Conservation (phyloP, 2,329 filamentous ascomycete genomes). For the Cladosporium halotolerans region DNA sequence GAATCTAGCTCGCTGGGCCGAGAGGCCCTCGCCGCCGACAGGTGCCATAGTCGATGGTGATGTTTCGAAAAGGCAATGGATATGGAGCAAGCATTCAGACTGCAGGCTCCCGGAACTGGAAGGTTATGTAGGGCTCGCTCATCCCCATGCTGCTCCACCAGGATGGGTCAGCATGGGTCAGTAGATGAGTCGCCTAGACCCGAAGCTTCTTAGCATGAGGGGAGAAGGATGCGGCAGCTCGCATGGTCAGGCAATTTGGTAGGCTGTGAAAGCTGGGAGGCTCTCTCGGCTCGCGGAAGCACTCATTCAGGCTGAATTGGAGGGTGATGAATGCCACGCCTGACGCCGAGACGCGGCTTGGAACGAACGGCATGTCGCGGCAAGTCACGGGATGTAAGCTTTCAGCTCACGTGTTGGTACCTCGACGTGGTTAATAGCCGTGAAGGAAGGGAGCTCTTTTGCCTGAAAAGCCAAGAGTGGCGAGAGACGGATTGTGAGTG, state of each 20-base stretch:
- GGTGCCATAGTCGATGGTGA: conserved; percentile 1
- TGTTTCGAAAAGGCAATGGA: background rate
- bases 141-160: background rate
- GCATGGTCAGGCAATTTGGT: conserved; percentile 5
- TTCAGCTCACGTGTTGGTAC: background rate
- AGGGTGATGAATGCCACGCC: background rate
- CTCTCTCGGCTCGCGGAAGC: background rate
- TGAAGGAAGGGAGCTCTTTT: too few species aligned
- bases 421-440: too few species aligned
- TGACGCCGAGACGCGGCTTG: background rate
- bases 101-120: background rate
- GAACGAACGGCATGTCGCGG: background rate
- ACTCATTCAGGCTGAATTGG: conserved; percentile 8
- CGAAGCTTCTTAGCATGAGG: conserved; percentile 10
- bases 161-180: conserved; percentile 3
- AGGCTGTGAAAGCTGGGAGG: background rate
- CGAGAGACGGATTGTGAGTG: too few species aligned
- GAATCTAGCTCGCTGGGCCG: conserved; percentile 18
- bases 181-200: conserved; percentile 6
- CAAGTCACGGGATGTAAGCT: background rate
- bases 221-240: background rate
- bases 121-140: conserved; percentile 5
- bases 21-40: conserved; percentile 13
- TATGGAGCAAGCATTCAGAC: background rate
- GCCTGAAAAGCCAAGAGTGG: too few species aligned